Percentiles rank a stretch among this genome's conserved stretches.
Evolutionary conservation across 495 filamentous ascomycete species (phyloP).

Genomic region (Jackrogersella multiformis): DNA sequence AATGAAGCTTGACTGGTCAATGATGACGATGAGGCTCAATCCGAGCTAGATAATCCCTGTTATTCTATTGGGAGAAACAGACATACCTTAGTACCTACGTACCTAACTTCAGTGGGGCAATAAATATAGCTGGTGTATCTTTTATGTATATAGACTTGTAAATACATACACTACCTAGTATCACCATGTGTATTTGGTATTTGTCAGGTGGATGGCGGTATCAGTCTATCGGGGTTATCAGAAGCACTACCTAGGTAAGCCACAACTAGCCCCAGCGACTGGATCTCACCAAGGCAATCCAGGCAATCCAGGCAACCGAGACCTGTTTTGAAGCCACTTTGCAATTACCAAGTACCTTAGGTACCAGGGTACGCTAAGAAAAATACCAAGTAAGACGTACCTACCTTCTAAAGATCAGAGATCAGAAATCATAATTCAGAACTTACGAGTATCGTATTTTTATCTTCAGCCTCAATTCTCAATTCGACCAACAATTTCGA

Average conservation of each 20-base stretch:
- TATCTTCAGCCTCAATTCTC: constrained; percentile 13
- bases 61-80: constrained; percentile 25
- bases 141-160: too few species aligned
- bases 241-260: constrained; percentile 15
- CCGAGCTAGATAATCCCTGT: constrained; percentile 7
- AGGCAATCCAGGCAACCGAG: too few species aligned
- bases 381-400: background rate
- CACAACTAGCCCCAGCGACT: background rate
- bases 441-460: constrained; percentile 18
- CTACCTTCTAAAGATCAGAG: background rate
- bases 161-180: too few species aligned
- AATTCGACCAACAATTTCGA: constrained; percentile 6
- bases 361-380: too few species aligned
- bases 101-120: constrained; percentile 10
- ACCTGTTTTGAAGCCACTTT: constrained; percentile 41
- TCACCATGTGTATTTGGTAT: too few species aligned
- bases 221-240: constrained; percentile 1
- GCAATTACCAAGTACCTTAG: constrained; percentile 8
- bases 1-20: background rate
- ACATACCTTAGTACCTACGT: too few species aligned
- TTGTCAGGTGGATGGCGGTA: background rate
- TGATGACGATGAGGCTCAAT: constrained; percentile 31
- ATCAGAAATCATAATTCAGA: constrained; percentile 5
- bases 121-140: background rate
- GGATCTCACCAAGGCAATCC: constrained; percentile 12